Conservation (phyloP, 2,329 filamentous ascomycete species). For the Dactylellina sp. region DNA sequence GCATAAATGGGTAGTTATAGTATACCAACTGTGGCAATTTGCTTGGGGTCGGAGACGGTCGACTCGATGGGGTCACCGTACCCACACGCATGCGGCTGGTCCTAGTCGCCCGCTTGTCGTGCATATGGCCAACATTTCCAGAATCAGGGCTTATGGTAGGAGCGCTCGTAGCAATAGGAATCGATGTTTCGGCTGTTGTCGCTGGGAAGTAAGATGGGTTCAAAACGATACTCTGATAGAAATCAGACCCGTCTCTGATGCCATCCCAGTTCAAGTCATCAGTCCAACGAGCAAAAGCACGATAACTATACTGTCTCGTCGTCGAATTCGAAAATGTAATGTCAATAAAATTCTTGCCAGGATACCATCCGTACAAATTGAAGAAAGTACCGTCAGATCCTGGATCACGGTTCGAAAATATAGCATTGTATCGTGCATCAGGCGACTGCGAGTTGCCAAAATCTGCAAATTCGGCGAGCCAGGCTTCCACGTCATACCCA, state of each 20-base stretch:
- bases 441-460: conserved; percentile 47
- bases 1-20: conserved; percentile 47
- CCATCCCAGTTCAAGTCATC: conserved; percentile 39
- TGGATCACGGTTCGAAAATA: conserved; percentile 51
- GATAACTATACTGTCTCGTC: conserved; percentile 26
- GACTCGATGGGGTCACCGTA: background rate
- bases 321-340: conserved; percentile 48
- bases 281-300: conserved; percentile 36
- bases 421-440: conserved; percentile 46
- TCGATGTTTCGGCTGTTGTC: background rate
- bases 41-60: background rate
- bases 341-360: conserved; percentile 45
- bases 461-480: conserved; percentile 38
- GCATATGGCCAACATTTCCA: conserved; percentile 12
- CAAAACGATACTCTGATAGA: conserved; percentile 39
- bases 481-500: conserved; percentile 41
- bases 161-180: background rate
- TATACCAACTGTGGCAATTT: conserved; percentile 20
- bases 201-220: conserved; percentile 30
- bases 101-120: conserved; percentile 7
- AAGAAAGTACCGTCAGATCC: conserved; percentile 43
- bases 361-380: conserved; percentile 40
- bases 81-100: conserved; percentile 16
- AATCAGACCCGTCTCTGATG: conserved; percentile 41
- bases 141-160: background rate